Evolutionary conservation across 768 basidiomycete species (phyloP), one percentile per base, ranked within the genome.

Genomic region (Mycena venus): DNA sequence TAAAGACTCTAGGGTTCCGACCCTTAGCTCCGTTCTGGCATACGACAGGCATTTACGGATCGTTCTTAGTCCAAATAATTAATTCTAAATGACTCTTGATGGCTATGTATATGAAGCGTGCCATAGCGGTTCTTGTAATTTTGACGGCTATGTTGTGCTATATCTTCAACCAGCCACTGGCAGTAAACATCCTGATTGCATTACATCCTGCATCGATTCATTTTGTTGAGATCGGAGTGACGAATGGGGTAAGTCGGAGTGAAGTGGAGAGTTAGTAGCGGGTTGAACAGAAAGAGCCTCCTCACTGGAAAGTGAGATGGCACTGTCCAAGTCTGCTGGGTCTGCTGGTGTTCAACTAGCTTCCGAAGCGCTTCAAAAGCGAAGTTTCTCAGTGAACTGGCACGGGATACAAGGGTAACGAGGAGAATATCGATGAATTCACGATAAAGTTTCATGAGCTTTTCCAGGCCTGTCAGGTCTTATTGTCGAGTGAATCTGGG

Each of bases 171-270:
- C 53, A 55, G 53, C 53, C 53, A 55, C 53, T 55, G 53, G 53
- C 25, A 55, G 27, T 55, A 55, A 10, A 5, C 40, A 42, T 42
- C 40, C 40, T 15, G 40, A 42, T 42, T 42, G 40, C 40, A 42
- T 42, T 17, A 42, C 40, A 42, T 42, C 40, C 15, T 42, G 40
- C 40, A 58, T 58, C 32, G 56, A 58, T 58, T 58, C 56, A 58
- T 58, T 58, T 58, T 58, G 31, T 58, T 58, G 56, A 58, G 56
- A 58, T 58, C 56, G 56, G 56, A 58, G 56, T 58, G 56, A 34
- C 17, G 56, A 58, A 58, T 34, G 56, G 56, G n/a, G 56, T 19
- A 58, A 58, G 32, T 58, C 32, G 56, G 56, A 58, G 56, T 58
- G 56, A 58, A 58, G 32, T 34, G 56, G 56, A 42, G 40, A 42